Conservation (phyloP, 2,329 filamentous ascomycete species). For the Thermothelomyces thermophilus region DNA sequence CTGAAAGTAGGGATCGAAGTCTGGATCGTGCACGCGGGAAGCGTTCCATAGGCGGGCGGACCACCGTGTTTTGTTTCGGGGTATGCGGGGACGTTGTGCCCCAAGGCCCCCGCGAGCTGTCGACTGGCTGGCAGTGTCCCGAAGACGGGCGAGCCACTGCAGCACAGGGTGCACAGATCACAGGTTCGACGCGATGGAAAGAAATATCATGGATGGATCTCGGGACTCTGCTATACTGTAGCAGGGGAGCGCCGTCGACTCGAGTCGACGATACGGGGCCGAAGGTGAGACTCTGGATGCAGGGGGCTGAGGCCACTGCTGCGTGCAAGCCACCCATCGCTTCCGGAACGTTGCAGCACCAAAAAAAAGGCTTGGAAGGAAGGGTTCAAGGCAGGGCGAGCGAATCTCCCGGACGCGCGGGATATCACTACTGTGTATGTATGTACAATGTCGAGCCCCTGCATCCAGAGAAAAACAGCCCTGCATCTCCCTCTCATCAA, state of each 20-base stretch:
- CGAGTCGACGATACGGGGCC: not conserved
- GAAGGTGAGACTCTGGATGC: conserved; percentile 11
- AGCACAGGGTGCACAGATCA: conserved; percentile 2
- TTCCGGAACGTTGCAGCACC: not conserved
- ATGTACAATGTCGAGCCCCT: not conserved
- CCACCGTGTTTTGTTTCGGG: conserved; percentile 18
- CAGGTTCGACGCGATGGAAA: not conserved
- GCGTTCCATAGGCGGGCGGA: conserved; percentile 6
- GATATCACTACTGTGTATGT: not conserved
- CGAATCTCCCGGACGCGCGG: not conserved
- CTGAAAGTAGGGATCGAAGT: not conserved
- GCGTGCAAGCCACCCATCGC: not conserved
- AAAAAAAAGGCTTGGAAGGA: not conserved
- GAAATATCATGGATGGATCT: no score
- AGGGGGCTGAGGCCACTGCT: conserved; percentile 5
- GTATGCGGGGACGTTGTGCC: conserved; percentile 11
- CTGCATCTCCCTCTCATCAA: conserved; percentile 1
- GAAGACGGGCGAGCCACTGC: not conserved
- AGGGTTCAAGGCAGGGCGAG: not conserved
- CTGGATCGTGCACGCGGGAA: not conserved
- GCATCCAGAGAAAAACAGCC: not conserved
- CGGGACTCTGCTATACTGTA: no score
- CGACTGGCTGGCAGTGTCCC: conserved; percentile 10
- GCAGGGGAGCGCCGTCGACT: no score
- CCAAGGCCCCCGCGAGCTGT: not conserved